Conservation (phyloP, 208 protist genomes). For the Acanthamoeba comandoni region DNA sequence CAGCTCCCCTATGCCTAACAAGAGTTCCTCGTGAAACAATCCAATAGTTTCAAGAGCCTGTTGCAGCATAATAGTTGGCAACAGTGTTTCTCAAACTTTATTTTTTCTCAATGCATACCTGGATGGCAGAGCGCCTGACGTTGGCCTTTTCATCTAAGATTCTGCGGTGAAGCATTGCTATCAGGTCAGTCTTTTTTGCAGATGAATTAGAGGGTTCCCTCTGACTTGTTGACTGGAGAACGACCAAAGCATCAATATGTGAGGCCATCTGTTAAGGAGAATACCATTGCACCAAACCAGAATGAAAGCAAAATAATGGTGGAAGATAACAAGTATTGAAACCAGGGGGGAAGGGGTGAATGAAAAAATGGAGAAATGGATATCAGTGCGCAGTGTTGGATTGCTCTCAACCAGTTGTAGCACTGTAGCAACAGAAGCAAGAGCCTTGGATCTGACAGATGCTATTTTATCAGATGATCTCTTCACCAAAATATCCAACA, state of each 20-base stretch:
- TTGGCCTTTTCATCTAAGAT: slow-evolving; percentile 64
- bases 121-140: slow-evolving; percentile 54
- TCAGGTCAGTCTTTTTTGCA: slow-evolving; percentile 26
- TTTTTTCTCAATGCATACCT: background rate
- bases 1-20: slow-evolving; percentile 30
- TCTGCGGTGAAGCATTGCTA: slow-evolving; percentile 37
- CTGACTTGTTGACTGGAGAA: no score
- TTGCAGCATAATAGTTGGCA: background rate
- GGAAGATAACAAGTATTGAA: background rate
- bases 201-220: no score
- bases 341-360: background rate
- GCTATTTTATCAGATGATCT: slow-evolving; percentile 53
- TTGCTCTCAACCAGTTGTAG: slow-evolving; percentile 13
- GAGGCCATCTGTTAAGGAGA: no score
- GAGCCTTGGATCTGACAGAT: slow-evolving; percentile 43
- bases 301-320: no score
- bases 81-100: background rate
- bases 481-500: slow-evolving; percentile 51
- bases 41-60: slow-evolving; percentile 51
- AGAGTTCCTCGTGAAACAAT: slow-evolving; percentile 28
- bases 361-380: background rate
- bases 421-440: slow-evolving; percentile 15
- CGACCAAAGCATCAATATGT: no score
- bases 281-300: no score
- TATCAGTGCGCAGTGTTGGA: slow-evolving; percentile 25